Percentiles rank a stretch among this genome's conserved stretches.
Evolutionary conservation across 2,329 filamentous ascomycete genomes (phyloP).

Genomic region (Venturia pyrina): DNA sequence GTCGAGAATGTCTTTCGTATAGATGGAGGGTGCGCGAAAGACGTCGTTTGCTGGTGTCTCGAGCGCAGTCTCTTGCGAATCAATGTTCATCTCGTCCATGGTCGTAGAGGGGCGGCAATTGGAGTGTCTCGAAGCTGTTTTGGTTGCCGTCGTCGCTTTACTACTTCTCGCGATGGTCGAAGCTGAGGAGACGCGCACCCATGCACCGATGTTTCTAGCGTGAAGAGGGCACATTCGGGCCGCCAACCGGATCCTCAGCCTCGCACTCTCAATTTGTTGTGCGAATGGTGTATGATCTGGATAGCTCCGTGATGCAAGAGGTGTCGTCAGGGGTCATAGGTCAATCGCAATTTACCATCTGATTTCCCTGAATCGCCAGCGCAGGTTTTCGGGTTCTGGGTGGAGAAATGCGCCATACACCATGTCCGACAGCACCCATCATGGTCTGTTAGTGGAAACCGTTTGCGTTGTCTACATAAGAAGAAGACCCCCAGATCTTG

Average conservation of each 20-base stretch:
- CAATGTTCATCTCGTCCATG: conserved; percentile 16
- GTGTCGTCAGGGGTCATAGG: background rate
- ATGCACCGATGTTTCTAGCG: background rate
- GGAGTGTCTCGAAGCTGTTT: background rate
- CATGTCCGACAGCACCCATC: background rate
- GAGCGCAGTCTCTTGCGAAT: conserved; percentile 23
- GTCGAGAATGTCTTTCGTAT: conserved; percentile 26
- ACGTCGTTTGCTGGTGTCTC: conserved; percentile 27
- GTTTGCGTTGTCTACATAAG: background rate
- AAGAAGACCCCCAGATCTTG: background rate
- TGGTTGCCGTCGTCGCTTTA: background rate
- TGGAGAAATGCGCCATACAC: background rate
- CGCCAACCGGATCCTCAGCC: background rate
- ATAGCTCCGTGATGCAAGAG: background rate
- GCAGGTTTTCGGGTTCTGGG: background rate
- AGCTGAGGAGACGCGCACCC: conserved; percentile 1
- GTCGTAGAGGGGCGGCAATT: background rate
- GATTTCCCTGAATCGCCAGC: background rate
- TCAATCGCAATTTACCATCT: background rate
- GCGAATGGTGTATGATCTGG: background rate
- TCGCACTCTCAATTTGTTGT: background rate
- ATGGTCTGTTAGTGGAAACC: background rate
- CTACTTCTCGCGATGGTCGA: background rate
- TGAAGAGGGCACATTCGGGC: background rate
- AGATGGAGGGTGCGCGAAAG: conserved; percentile 39